Conservation (phyloP, 2,329 filamentous ascomycete species). For the Ophiostoma sp. region DNA sequence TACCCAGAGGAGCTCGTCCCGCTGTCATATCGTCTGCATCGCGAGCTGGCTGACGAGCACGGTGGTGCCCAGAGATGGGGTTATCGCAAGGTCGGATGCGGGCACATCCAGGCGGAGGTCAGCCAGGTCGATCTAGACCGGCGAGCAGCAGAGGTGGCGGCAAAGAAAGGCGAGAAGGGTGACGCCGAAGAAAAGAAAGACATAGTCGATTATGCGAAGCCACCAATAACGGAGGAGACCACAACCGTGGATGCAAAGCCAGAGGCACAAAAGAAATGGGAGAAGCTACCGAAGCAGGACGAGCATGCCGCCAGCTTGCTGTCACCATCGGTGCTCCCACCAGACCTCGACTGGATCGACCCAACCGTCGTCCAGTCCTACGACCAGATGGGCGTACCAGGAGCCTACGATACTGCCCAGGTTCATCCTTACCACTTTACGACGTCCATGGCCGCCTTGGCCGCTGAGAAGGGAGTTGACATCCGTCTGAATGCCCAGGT, state of each 20-base stretch:
- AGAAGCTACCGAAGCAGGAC: slow-evolving; percentile 63
- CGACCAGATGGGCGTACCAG: slow-evolving; percentile 73
- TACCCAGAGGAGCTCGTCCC: slow-evolving; percentile 83
- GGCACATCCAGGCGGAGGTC: slow-evolving; percentile 50
- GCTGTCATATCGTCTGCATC: slow-evolving; percentile 80
- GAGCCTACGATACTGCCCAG: slow-evolving; percentile 78
- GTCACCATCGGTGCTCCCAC: slow-evolving; percentile 64
- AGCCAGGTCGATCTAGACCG: slow-evolving; percentile 29
- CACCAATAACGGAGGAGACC: background rate
- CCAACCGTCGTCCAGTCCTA: slow-evolving; percentile 66
- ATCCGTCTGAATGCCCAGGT: slow-evolving; percentile 68
- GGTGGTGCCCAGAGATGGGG: slow-evolving; percentile 79
- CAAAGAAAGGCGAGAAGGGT: background rate
- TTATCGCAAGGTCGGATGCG: slow-evolving; percentile 77
- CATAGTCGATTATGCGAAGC: background rate
- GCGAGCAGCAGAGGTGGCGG: slow-evolving; percentile 31
- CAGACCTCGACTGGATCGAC: slow-evolving; percentile 83
- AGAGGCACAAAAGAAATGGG: slow-evolving; percentile 49
- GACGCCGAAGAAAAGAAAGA: background rate
- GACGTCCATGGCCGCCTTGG: slow-evolving; percentile 75
- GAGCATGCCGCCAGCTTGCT: slow-evolving; percentile 48
- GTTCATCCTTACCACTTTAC: slow-evolving; percentile 94
- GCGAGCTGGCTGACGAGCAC: slow-evolving; percentile 81
- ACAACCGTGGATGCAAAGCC: background rate
- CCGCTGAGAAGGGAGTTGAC: slow-evolving; percentile 66